Evolutionary conservation across 164 flowering plant species (phyloP).

Genomic region (Amborella trichopoda): DNA sequence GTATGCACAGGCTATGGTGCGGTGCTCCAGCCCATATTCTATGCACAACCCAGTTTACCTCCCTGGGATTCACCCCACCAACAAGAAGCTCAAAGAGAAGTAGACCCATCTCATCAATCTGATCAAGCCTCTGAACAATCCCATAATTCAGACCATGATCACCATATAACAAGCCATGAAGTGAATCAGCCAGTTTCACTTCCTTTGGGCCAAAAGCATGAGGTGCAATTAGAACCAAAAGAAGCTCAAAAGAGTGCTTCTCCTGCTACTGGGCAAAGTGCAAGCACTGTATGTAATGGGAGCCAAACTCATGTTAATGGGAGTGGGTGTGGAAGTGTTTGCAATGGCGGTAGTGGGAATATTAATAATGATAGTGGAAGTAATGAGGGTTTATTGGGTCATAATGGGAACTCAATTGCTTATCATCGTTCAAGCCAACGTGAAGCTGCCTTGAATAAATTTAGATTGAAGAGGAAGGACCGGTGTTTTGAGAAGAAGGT

Average conservation of each 20-base stretch:
- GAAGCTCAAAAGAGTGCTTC: conserved; percentile 30
- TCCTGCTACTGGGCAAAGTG: conserved; percentile 45
- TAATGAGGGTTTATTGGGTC: conserved; percentile 21
- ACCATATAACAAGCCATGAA: conserved; percentile 13
- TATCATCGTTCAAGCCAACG: conserved; percentile 43
- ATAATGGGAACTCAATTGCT: conserved; percentile 13
- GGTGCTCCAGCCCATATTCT: conserved; percentile 24
- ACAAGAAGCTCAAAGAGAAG: conserved; percentile 16
- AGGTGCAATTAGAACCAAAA: conserved; percentile 17
- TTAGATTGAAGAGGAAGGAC: conserved; percentile 84
- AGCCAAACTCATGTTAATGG: conserved; percentile 23
- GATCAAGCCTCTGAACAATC: conserved; percentile 11
- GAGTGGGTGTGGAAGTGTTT: conserved; percentile 32
- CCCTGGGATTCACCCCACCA: conserved; percentile 22
- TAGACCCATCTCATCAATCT: conserved; percentile 18
- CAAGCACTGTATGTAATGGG: conserved; percentile 45
- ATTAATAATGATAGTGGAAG: conserved; percentile 29
- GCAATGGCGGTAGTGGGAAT: conserved; percentile 34
- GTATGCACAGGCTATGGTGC: conserved; percentile 26
- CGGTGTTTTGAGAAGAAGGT: conserved; percentile 95
- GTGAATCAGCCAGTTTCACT: conserved; percentile 14
- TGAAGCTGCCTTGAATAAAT: conserved; percentile 83
- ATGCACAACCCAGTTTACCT: conserved; percentile 27
- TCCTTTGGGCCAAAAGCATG: conserved; percentile 11
- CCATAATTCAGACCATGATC: conserved; percentile 10